phyloP scores from a whole-genome alignment of 495 filamentous ascomycete genomes.

The Xylaria scruposa region DNA sequence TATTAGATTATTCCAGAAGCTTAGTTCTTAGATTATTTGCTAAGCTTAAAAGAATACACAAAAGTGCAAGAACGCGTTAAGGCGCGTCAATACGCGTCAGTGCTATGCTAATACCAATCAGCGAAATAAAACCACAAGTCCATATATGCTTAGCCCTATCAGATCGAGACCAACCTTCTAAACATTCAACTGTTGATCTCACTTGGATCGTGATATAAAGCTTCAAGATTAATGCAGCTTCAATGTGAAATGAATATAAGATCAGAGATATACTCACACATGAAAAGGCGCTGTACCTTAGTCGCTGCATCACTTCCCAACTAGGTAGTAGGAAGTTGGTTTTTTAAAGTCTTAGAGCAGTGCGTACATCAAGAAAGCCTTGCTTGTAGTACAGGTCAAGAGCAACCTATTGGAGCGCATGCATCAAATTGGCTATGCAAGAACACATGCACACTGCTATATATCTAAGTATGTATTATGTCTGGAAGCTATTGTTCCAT shows the following conservation, averaged over 20 bases:
- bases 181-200: not conserved
- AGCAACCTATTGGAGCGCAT: not conserved
- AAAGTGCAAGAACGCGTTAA: not conserved
- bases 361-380: not conserved
- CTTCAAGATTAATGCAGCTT: not conserved
- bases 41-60: not conserved
- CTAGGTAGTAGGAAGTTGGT: too few species aligned
- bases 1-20: too few species aligned
- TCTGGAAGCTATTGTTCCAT: not conserved
- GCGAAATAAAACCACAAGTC: not conserved
- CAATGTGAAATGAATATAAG: not conserved
- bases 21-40: not conserved
- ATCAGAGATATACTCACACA: not conserved
- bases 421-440: not conserved
- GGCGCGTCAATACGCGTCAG: not conserved
- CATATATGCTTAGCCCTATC: not conserved
- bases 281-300: not conserved
- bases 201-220: not conserved
- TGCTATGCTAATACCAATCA: not conserved
- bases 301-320: not conserved
- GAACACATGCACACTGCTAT: not conserved
- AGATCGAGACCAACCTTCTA: not conserved
- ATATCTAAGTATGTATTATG: not conserved
- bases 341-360: not conserved
- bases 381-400: not conserved